phyloP scores from a whole-genome alignment of 768 basidiomycete species.

The Leucosporidium yakuticum region DNA sequence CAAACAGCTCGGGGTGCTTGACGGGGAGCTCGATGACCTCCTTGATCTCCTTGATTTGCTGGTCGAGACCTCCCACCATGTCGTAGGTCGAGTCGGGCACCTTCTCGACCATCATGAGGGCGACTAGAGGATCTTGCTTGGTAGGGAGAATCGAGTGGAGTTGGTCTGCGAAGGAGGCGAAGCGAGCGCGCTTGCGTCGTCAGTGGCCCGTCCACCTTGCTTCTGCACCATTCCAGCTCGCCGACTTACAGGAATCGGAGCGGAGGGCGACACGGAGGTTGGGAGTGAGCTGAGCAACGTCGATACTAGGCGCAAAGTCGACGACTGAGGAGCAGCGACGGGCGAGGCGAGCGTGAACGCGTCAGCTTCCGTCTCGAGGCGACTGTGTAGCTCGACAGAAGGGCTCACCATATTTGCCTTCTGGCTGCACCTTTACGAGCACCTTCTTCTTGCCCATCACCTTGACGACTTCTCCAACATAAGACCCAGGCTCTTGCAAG shows the following conservation, averaged over 20 bases:
- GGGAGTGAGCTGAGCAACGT: constrained; percentile 69
- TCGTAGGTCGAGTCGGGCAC: constrained; percentile 99
- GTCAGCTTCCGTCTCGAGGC: not conserved
- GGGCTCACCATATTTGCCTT: constrained; percentile 93
- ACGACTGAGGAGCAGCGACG: constrained; percentile 58
- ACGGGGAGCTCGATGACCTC: constrained; percentile 97
- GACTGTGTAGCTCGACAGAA: not conserved
- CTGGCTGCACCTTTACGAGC: constrained; percentile 93
- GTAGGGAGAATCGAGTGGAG: constrained; percentile 95
- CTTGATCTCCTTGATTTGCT: constrained; percentile 97
- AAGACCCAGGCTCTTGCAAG: constrained; percentile 89
- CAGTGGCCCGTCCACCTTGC: not conserved
- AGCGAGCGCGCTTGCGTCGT: constrained; percentile 5
- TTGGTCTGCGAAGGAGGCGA: constrained; percentile 53
- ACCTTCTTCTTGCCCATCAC: constrained; percentile 99
- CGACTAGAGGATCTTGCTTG: constrained; percentile 96
- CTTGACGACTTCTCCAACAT: constrained; percentile 96
- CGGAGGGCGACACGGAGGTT: constrained; percentile 89
- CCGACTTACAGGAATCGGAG: constrained; percentile 59
- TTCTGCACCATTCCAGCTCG: not conserved
- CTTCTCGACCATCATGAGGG: constrained; percentile 99
- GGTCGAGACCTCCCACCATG: constrained; percentile 98
- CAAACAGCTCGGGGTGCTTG: constrained; percentile 95
- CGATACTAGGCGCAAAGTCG: constrained; percentile 82
- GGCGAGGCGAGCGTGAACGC: not conserved